These are phyloP conservation scores for Tylopilus sp. DNA, from an alignment of 768 basidiomycete genomes.

Conservation along the genomic window DNA sequence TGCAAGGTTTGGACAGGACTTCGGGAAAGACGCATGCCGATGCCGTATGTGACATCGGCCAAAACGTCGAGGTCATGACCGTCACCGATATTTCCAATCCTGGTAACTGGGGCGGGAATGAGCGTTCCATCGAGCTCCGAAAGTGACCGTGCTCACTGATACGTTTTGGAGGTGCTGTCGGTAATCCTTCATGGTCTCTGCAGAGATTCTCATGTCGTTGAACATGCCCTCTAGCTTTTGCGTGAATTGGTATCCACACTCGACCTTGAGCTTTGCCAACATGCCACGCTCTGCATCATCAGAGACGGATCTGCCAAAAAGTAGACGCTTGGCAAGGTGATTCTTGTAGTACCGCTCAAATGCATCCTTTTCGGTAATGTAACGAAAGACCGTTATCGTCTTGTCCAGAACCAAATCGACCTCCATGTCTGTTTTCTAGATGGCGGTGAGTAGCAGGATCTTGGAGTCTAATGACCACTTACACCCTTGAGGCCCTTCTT, in stretches of 20 bases:
- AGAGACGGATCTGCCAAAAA: conserved; percentile 83
- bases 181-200: conserved; percentile 78
- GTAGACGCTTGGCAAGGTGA: conserved; percentile 90
- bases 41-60: conserved; percentile 77
- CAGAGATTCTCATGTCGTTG: conserved; percentile 88
- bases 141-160: conserved; percentile 44
- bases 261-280: conserved; percentile 95
- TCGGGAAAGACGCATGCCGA: conserved; percentile 67
- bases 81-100: conserved; percentile 81
- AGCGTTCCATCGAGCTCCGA: conserved; percentile 1
- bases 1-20: conserved; percentile 58
- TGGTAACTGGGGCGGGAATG: conserved; percentile 50
- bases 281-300: conserved; percentile 98
- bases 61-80: conserved; percentile 95
- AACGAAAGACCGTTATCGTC: conserved; percentile 94
- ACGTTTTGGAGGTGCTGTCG: conserved; percentile 54
- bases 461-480: conserved; percentile 29
- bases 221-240: conserved; percentile 99
- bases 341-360: conserved; percentile 98
- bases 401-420: conserved; percentile 90
- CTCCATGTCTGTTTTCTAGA: conserved; percentile 91
- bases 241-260: conserved; percentile 95
- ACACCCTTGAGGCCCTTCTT: conserved; percentile 94
- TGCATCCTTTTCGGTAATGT: conserved; percentile 90
- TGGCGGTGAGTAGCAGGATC: not conserved